Evolutionary conservation across 2,329 filamentous ascomycete species (phyloP).

Genomic region (Fusarium chlamydosporum): DNA sequence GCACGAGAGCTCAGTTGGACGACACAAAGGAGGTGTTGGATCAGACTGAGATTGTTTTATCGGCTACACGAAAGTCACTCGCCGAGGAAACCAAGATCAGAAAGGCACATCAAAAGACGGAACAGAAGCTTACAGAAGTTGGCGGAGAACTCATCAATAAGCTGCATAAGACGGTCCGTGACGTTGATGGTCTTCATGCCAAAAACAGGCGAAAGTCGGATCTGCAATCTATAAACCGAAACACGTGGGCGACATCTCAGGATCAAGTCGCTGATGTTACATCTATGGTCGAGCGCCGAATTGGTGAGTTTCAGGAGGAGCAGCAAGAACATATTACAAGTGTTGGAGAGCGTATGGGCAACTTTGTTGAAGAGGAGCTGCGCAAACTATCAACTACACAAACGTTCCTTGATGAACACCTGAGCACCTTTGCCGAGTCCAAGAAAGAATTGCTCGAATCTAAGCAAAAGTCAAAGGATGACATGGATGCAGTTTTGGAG

Average conservation of each 20-base stretch:
- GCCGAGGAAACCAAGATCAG: constrained; percentile 84
- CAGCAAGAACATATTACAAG: constrained; percentile 79
- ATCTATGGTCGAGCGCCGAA: constrained; percentile 78
- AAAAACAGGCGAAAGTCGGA: constrained; percentile 90
- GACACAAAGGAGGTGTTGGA: constrained; percentile 86
- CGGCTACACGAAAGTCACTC: constrained; percentile 80
- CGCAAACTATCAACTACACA: constrained; percentile 79
- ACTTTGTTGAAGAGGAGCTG: constrained; percentile 82
- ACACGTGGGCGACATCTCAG: constrained; percentile 83
- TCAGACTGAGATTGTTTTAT: constrained; percentile 87
- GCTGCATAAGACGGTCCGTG: constrained; percentile 80
- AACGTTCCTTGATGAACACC: constrained; percentile 77
- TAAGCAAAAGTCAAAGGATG: constrained; percentile 78
- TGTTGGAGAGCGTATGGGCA: constrained; percentile 79
- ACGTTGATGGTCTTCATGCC: constrained; percentile 85
- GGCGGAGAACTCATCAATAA: constrained; percentile 84
- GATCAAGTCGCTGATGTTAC: constrained; percentile 83
- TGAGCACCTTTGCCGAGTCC: constrained; percentile 75
- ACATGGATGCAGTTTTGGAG: constrained; percentile 91
- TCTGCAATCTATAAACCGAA: constrained; percentile 83
- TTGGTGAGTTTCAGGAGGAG: constrained; percentile 78
- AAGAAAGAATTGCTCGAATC: constrained; percentile 77
- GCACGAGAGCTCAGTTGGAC: constrained; percentile 78
- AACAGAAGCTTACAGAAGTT: constrained; percentile 79
- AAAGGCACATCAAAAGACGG: constrained; percentile 88